phyloP scores from a whole-genome alignment of 2,329 filamentous ascomycete species.

The Phyllosticta ampelicida region DNA sequence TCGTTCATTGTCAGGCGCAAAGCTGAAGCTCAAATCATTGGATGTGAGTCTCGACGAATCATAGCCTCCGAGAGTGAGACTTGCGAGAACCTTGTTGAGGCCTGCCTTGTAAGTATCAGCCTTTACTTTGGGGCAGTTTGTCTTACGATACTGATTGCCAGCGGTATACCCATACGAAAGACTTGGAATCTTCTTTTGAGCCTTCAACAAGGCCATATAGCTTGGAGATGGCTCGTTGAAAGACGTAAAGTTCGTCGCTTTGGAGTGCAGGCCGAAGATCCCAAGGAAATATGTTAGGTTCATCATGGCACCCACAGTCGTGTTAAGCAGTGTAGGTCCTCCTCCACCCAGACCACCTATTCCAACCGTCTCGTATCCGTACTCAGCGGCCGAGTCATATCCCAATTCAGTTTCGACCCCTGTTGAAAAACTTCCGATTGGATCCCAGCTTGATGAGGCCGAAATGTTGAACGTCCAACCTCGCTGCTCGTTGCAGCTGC shows the following conservation, averaged over 20 bases:
- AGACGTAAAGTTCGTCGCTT: constrained; percentile 29
- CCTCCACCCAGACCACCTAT: constrained; percentile 20
- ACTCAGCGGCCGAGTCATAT: constrained; percentile 21
- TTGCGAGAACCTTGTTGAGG: constrained; percentile 19
- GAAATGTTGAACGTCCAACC: constrained; percentile 23
- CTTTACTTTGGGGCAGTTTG: neutral
- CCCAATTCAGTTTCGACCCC: constrained; percentile 18
- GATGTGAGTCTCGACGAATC: constrained; percentile 23
- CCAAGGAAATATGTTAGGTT: constrained; percentile 29
- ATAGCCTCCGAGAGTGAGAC: constrained; percentile 30
- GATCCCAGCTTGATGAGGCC: constrained; percentile 22
- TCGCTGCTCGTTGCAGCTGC: constrained; percentile 19
- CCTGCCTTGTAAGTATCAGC: constrained; percentile 1
- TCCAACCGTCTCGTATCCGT: constrained; percentile 26
- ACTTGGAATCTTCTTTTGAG: constrained; percentile 23
- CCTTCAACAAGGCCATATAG: constrained; percentile 22
- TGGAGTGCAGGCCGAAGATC: constrained; percentile 26
- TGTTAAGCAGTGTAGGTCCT: constrained; percentile 20
- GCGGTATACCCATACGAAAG: constrained; percentile 32
- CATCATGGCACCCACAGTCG: constrained; percentile 27
- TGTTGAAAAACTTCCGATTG: constrained; percentile 23
- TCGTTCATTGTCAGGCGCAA: constrained; percentile 20
- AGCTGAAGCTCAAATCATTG: constrained; percentile 19
- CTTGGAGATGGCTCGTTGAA: constrained; percentile 23
- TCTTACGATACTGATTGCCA: constrained; percentile 21